These are phyloP conservation scores for Melampsora allii-populina DNA, from an alignment of 1,284 basidiomycete genomes.

Conservation along the genomic window DNA sequence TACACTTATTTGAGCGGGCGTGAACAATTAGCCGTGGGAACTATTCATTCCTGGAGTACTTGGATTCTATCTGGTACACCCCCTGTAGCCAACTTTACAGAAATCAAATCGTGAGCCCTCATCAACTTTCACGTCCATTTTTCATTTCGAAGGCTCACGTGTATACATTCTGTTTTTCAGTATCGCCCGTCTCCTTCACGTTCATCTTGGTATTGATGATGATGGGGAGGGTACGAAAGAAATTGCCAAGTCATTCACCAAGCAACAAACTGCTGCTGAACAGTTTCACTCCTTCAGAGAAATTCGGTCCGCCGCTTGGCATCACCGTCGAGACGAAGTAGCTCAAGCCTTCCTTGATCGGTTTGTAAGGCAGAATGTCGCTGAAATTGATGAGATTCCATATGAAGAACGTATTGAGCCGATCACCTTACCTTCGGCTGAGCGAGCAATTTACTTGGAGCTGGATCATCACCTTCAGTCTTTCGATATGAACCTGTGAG, in stretches of 20 bases:
- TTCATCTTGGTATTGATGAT: slow-evolving; percentile 85
- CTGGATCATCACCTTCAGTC: slow-evolving; percentile 90
- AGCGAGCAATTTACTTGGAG: slow-evolving; percentile 90
- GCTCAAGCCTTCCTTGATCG: slow-evolving; percentile 76
- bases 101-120: slow-evolving; percentile 67
- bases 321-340: slow-evolving; percentile 74
- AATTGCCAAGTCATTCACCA: slow-evolving; percentile 70
- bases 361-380: slow-evolving; percentile 68
- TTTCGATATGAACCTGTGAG: slow-evolving; percentile 66
- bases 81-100: slow-evolving; percentile 83
- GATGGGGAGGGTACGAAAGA: slow-evolving; percentile 74
- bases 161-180: slow-evolving; percentile 43
- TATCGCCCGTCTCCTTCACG: slow-evolving; percentile 76
- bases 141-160: not conserved
- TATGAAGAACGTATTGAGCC: slow-evolving; percentile 66
- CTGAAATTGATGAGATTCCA: slow-evolving; percentile 93
- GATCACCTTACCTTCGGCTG: slow-evolving; percentile 79
- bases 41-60: slow-evolving; percentile 70
- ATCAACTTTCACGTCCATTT: not conserved
- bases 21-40: slow-evolving; percentile 72
- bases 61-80: slow-evolving; percentile 98
- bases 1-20: slow-evolving; percentile 88
- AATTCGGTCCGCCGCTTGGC: slow-evolving; percentile 86
- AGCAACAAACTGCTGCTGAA: slow-evolving; percentile 83
- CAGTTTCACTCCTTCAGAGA: slow-evolving; percentile 95